Conservation (phyloP, 1,139 yeast species). For the Sugiyamaella neomexicana region DNA sequence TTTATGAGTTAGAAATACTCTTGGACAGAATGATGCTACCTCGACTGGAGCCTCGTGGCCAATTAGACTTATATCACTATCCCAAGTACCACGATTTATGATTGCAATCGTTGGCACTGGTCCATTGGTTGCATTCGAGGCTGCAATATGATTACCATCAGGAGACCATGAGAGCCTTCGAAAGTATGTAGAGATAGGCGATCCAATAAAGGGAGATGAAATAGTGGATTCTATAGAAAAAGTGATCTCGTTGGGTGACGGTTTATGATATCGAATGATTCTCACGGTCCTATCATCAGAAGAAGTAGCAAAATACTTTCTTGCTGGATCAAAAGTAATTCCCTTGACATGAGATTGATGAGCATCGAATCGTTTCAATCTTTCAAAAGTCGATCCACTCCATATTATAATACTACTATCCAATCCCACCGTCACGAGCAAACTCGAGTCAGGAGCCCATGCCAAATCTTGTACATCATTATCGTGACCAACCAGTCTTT, state of each 20-base stretch:
- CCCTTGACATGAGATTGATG: constrained; percentile 97
- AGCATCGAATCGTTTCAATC: constrained; percentile 81
- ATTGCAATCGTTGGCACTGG: constrained; percentile 90
- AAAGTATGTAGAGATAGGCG: constrained; percentile 91
- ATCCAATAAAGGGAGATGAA: constrained; percentile 77
- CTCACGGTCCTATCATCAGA: constrained; percentile 92
- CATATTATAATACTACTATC: constrained; percentile 91
- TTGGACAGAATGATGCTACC: constrained; percentile 86
- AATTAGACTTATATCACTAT: constrained; percentile 76
- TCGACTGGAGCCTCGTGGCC: constrained; percentile 98
- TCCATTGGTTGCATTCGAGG: constrained; percentile 95
- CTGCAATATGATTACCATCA: constrained; percentile 94
- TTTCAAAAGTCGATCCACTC: constrained; percentile 91
- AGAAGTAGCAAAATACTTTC: constrained; percentile 94
- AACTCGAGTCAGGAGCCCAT: constrained; percentile 94
- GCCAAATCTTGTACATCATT: constrained; percentile 96
- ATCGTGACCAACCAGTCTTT: constrained; percentile 91
- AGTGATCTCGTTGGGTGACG: constrained; percentile 67
- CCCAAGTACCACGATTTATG: constrained; percentile 92
- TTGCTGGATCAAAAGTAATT: constrained; percentile 95
- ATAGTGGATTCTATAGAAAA: constrained; percentile 85
- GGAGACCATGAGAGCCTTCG: constrained; percentile 97
- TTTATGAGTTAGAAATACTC: constrained; percentile 48
- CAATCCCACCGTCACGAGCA: constrained; percentile 88
- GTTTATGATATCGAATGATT: constrained; percentile 78